These are phyloP conservation scores for Colletotrichum sp. DNA, from an alignment of 2,329 filamentous ascomycete genomes.

Conservation along the genomic window DNA sequence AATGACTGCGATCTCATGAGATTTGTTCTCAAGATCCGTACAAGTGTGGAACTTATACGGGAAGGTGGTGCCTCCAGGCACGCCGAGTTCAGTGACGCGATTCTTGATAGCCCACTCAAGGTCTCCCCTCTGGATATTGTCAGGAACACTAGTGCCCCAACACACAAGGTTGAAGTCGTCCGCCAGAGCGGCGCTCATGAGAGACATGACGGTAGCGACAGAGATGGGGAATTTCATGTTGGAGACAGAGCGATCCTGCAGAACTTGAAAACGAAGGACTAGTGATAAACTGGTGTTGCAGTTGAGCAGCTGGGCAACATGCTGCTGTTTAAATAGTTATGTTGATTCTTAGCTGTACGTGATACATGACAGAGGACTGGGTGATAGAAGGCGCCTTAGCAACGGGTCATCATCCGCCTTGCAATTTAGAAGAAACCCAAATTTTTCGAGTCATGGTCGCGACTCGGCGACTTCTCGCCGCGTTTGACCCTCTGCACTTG, in stretches of 20 bases:
- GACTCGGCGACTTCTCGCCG: background rate
- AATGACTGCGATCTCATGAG: background rate
- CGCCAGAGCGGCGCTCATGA: background rate
- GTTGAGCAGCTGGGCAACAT: accelerated
- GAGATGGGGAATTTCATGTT: background rate
- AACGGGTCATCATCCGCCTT: background rate
- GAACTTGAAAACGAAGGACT: background rate
- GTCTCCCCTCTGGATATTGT: background rate
- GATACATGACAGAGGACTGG: accelerated
- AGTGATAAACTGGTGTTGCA: accelerated
- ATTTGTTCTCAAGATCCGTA: background rate
- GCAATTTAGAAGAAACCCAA: background rate
- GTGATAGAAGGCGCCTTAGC: accelerated
- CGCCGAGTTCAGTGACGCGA: background rate
- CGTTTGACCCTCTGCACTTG: background rate
- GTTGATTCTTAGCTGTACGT: background rate
- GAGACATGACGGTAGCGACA: background rate
- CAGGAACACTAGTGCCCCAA: background rate
- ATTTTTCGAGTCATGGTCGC: background rate
- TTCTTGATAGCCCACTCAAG: background rate
- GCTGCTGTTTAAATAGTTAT: accelerated
- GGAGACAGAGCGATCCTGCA: too few relatives aligned
- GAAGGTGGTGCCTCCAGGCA: background rate
- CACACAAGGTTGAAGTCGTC: background rate
- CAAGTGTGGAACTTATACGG: background rate